Evolutionary conservation across 2,329 filamentous ascomycete genomes (phyloP), one percentile per base, ranked within the genome.

Genomic region (Alternaria solani): DNA sequence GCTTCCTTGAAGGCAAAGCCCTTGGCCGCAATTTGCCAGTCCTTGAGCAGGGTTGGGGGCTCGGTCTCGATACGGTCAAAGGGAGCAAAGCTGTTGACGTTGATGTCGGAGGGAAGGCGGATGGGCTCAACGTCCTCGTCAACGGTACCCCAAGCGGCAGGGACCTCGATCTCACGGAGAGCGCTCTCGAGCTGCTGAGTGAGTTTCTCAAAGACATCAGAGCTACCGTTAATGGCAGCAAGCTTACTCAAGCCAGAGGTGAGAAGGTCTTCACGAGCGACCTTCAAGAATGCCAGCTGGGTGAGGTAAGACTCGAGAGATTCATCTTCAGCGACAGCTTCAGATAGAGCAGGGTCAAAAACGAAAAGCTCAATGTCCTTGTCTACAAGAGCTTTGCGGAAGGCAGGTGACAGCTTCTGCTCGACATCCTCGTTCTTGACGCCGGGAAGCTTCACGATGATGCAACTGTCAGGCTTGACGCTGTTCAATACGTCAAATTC

Each of bases 1-100:
- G 93, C 94, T 81, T 99, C 95, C 84, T 96, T 97, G 87, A 99
- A 99, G 5, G 87, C 87, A 59, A 99, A 85, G 48, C 90, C 91
- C 84, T 96, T 95, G 62, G 94, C 95, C 51, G 89, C 92, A 47
- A 89, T 85, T 80, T 94, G 87, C 92, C 94, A 97, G 78, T 90
- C 86, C 70, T 87, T 87, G 61, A 96, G 86, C 3, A 89, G 80
- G 4, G 86, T 85, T 25, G 89, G 84, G 39, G 84, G 82, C 78
- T 96, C 93, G 0, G 80, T 68, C 72, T 96, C 92, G 42, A 86
- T 82, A 81, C 94, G 96, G 68, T 92, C 86, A 75, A 93, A 96
- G 2, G 88, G 80, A 52, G 87, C 86, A 75, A 99, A 98, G 84
- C 92, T 95, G 83, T 91, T 97, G 66, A 87, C 79, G 64, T 88